Evolutionary conservation across 345 rosid genomes (phyloP).

Genomic region (Pugionium cornutum): DNA sequence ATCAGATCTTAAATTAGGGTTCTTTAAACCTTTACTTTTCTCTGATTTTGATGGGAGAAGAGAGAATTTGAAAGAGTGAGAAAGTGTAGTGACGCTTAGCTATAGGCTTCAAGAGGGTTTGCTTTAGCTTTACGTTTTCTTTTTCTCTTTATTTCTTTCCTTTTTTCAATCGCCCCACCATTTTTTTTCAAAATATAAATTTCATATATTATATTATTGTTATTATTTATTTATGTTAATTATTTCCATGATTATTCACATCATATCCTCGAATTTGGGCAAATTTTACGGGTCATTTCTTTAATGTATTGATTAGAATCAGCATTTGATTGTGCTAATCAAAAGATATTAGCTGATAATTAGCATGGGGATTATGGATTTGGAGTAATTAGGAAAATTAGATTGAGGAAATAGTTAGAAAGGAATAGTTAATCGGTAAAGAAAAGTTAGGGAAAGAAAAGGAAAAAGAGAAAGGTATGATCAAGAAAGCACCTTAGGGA

Average conservation of each 20-base stretch:
- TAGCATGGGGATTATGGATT: conserved; percentile 21
- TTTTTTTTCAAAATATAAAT: conserved; percentile 17
- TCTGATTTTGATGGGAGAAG: conserved; percentile 30
- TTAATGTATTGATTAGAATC: neutral
- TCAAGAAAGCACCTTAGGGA: conserved; percentile 45
- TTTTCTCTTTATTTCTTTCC: conserved; percentile 13
- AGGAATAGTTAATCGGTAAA: conserved; percentile 6
- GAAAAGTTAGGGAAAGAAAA: conserved; percentile 26
- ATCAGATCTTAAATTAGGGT: conserved; percentile 24
- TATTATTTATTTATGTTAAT: conserved; percentile 23
- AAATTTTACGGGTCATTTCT: conserved; percentile 11
- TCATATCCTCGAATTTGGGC: conserved; percentile 35
- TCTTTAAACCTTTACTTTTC: conserved; percentile 24
- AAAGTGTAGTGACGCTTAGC: conserved; percentile 49
- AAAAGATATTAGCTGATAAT: neutral
- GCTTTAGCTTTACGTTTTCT: conserved; percentile 81
- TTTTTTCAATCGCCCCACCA: conserved; percentile 27
- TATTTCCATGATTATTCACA: conserved; percentile 37
- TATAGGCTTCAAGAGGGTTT: conserved; percentile 43
- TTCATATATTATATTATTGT: neutral
- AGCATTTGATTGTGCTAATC: conserved; percentile 15
- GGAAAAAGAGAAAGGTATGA: conserved; percentile 41
- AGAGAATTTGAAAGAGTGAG: conserved; percentile 38
- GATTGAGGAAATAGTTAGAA: neutral
- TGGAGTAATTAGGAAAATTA: neutral